These are phyloP conservation scores for Cicer yamashitae DNA, from an alignment of 306 rosid genomes.

Conservation along the genomic window DNA sequence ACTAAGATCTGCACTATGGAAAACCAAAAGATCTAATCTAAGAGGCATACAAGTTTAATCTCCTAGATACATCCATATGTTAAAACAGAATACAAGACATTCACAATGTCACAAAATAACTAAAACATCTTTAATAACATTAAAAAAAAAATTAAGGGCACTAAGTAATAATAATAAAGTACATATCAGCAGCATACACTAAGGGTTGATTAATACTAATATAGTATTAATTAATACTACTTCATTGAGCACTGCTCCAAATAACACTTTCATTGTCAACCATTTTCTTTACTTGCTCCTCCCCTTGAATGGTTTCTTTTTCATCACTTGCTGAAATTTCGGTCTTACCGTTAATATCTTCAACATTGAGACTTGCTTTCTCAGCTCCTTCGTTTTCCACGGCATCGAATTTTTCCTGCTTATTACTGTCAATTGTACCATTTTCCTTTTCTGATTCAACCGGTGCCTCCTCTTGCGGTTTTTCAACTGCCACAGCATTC, in stretches of 20 bases:
- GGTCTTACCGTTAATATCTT: conserved; percentile 44
- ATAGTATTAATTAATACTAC: conserved; percentile 8
- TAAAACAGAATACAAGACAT: conserved; percentile 43
- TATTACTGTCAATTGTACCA: conserved; percentile 44
- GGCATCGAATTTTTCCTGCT: conserved; percentile 40
- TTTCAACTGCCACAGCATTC: conserved; percentile 28
- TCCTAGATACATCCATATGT: conserved; percentile 52
- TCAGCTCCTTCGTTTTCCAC: conserved; percentile 52
- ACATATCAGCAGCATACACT: conserved; percentile 54
- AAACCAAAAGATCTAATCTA: conserved; percentile 57
- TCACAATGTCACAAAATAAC: conserved; percentile 47
- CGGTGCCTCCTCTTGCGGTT: conserved; percentile 36
- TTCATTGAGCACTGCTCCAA: conserved; percentile 51
- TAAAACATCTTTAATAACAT: conserved; percentile 32
- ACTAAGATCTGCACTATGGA: conserved; percentile 38
- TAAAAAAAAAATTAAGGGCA: conserved; percentile 35
- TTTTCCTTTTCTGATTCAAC: conserved; percentile 47
- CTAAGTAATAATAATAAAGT: conserved; percentile 26
- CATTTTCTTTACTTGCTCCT: conserved; percentile 49
- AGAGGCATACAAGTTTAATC: conserved; percentile 37
- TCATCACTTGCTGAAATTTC: conserved; percentile 49
- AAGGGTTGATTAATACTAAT: conserved; percentile 18
- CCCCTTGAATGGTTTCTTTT: conserved; percentile 44
- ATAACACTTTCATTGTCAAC: conserved; percentile 66
- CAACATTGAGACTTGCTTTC: conserved; percentile 44